Conservation (phyloP, 2,329 filamentous ascomycete species). For the Penicillium expansum region DNA sequence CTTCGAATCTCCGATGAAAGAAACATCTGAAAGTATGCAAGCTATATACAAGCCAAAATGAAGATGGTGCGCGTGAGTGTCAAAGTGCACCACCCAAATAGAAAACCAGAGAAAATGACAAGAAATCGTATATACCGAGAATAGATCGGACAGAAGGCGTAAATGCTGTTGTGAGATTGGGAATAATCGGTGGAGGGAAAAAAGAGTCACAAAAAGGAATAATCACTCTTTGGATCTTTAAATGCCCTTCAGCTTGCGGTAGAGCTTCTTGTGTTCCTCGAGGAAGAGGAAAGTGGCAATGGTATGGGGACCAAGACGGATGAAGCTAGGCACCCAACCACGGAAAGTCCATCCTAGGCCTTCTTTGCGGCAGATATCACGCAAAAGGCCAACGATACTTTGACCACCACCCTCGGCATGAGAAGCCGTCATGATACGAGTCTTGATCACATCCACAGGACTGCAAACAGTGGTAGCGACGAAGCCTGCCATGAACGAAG, state of each 20-base stretch:
- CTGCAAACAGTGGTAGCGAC: conserved; percentile 67
- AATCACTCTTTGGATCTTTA: conserved; percentile 35
- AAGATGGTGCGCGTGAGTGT: conserved; percentile 10
- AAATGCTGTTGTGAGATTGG: conserved; percentile 4
- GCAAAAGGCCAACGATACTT: conserved; percentile 49
- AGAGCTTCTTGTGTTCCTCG: conserved; percentile 66
- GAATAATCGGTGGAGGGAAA: neutral
- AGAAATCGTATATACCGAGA: conserved; percentile 15
- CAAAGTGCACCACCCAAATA: conserved; percentile 16
- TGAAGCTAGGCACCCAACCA: conserved; percentile 66
- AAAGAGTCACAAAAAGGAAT: conserved; percentile 3
- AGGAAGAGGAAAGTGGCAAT: conserved; percentile 65
- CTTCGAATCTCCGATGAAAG: neutral
- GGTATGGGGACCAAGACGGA: conserved; percentile 63
- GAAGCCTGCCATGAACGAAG: conserved; percentile 62
- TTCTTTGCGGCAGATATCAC: conserved; percentile 55
- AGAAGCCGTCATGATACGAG: conserved; percentile 60
- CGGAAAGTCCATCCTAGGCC: conserved; percentile 64
- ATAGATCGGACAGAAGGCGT: conserved; percentile 10
- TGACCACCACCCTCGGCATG: conserved; percentile 42
- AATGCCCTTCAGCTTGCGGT: conserved; percentile 45
- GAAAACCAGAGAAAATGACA: conserved; percentile 10
- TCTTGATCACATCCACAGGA: conserved; percentile 67
- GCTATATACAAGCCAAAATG: conserved; percentile 23
- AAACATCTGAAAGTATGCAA: conserved; percentile 20